These are phyloP conservation scores for Penicillium coprophilum DNA, from an alignment of 495 filamentous ascomycete species.

Conservation along the genomic window DNA sequence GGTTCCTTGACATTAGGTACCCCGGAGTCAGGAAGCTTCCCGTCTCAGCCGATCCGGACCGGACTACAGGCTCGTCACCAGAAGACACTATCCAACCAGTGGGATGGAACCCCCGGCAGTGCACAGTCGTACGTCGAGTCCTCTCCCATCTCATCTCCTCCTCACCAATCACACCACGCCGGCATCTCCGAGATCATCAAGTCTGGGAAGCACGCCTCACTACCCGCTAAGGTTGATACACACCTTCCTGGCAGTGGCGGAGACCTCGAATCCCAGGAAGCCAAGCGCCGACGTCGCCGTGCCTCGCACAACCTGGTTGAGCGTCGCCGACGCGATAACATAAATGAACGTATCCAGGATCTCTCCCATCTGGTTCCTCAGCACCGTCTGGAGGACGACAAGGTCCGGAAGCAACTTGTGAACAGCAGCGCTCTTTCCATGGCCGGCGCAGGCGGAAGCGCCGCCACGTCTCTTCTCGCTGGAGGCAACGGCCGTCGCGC, in stretches of 20 bases:
- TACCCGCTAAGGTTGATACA: constrained; percentile 66
- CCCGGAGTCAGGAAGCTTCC: constrained; percentile 66
- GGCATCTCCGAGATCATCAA: constrained; percentile 71
- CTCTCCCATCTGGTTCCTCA: constrained; percentile 88
- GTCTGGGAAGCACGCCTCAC: constrained; percentile 66
- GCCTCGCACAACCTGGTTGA: constrained; percentile 98
- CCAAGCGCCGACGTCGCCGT: constrained; percentile 82
- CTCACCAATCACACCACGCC: constrained; percentile 54
- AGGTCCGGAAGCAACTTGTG: constrained; percentile 88
- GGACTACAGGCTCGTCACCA: constrained; percentile 66
- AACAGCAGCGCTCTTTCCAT: constrained; percentile 88
- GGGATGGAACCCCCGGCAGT: constrained; percentile 78
- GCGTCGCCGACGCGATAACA: constrained; percentile 91
- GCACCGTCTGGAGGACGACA: constrained; percentile 95
- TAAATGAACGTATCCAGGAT: constrained; percentile 97
- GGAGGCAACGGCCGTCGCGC: constrained; percentile 82
- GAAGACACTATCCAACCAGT: constrained; percentile 78
- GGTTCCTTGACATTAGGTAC: constrained; percentile 59
- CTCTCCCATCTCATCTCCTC: constrained; percentile 67
- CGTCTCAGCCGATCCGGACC: constrained; percentile 71
- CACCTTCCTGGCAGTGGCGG: constrained; percentile 49
- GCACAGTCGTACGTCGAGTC: constrained; percentile 78
- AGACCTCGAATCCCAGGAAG: constrained; percentile 76
- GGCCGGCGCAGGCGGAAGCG: constrained; percentile 68
- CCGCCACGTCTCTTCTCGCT: constrained; percentile 81